Conservation (phyloP, 2,329 filamentous ascomycete species). For the Alternaria arbusti region DNA sequence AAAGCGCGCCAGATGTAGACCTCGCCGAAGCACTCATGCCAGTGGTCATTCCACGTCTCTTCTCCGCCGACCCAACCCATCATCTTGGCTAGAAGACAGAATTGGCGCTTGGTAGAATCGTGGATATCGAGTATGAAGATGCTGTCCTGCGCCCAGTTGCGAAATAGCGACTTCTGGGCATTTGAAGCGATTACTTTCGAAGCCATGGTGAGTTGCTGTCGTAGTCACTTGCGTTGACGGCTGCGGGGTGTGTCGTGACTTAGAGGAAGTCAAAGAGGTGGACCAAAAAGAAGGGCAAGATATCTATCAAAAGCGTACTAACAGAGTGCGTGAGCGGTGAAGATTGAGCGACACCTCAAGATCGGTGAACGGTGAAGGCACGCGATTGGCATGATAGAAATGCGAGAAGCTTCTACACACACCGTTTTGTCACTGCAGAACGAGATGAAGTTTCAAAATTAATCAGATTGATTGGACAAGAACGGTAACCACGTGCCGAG, state of each 20-base stretch:
- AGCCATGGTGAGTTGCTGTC: not conserved
- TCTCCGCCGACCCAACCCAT: constrained; percentile 5
- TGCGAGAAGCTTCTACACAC: not conserved
- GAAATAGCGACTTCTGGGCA: not conserved
- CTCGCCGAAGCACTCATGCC: not conserved
- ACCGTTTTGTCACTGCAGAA: not conserved
- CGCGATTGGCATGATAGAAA: not conserved
- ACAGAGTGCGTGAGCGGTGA: not conserved
- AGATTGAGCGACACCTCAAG: not conserved
- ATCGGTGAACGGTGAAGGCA: not conserved
- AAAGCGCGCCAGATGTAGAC: constrained; percentile 5
- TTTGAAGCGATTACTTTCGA: not conserved
- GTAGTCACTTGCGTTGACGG: not conserved
- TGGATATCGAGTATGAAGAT: not conserved
- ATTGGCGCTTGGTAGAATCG: constrained; percentile 3
- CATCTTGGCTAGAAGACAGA: constrained; percentile 2
- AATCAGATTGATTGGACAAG: not conserved
- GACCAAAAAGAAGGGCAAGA: too few species aligned
- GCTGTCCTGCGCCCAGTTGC: not conserved
- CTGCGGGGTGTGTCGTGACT: not conserved
- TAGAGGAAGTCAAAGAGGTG: not conserved
- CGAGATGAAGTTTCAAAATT: not conserved
- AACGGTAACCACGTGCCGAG: not conserved
- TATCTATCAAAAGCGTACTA: not conserved
- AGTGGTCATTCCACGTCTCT: constrained; percentile 1